A percentile compares a stretch with the other conserved stretches of the same genome.
Evolutionary conservation across 2,329 filamentous ascomycete species (phyloP).

Genomic region (Thelonectria discophora): DNA sequence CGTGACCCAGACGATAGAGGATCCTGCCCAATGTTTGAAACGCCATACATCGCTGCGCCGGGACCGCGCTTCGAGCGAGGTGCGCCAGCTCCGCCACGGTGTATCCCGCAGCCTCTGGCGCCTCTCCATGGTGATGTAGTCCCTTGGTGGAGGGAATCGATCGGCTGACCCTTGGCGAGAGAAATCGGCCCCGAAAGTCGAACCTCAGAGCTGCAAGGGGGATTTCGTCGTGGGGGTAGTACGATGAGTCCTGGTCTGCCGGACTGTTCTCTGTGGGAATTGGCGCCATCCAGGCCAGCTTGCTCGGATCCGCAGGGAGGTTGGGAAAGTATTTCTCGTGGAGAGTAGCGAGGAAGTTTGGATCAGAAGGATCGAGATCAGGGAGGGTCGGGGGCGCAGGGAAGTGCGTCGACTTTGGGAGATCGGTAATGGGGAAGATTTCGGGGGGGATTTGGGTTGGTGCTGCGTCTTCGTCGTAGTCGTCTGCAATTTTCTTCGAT

Average conservation of each 20-base stretch:
- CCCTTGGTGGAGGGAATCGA: slow-evolving; percentile 80
- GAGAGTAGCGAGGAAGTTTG: slow-evolving; percentile 83
- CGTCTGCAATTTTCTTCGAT: slow-evolving; percentile 41
- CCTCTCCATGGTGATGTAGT: slow-evolving; percentile 91
- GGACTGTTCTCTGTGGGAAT: slow-evolving; percentile 70
- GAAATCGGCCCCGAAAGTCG: slow-evolving; percentile 81
- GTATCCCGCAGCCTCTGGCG: slow-evolving; percentile 93
- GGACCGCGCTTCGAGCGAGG: slow-evolving; percentile 81
- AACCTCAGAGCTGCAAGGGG: slow-evolving; percentile 83
- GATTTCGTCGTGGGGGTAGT: slow-evolving; percentile 81
- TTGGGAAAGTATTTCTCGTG: slow-evolving; percentile 94
- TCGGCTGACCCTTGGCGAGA: slow-evolving; percentile 79
- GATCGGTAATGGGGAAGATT: slow-evolving; percentile 54
- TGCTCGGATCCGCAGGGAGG: slow-evolving; percentile 83
- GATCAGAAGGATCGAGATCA: slow-evolving; percentile 83
- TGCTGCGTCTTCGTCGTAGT: slow-evolving; percentile 55
- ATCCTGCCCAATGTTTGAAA: slow-evolving; percentile 91
- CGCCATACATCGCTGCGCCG: slow-evolving; percentile 88
- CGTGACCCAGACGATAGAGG: slow-evolving; percentile 81
- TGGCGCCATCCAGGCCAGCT: slow-evolving; percentile 89
- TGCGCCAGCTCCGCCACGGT: slow-evolving; percentile 87
- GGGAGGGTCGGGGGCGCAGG: slow-evolving; percentile 64
- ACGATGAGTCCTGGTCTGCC: slow-evolving; percentile 76
- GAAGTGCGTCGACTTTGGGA: slow-evolving; percentile 66
- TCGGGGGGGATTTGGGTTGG: slow-evolving; percentile 53